Base-by-base conservation (phyloP, 371 early-diverging fungal genomes). In the Mucor irregularis region DNA sequence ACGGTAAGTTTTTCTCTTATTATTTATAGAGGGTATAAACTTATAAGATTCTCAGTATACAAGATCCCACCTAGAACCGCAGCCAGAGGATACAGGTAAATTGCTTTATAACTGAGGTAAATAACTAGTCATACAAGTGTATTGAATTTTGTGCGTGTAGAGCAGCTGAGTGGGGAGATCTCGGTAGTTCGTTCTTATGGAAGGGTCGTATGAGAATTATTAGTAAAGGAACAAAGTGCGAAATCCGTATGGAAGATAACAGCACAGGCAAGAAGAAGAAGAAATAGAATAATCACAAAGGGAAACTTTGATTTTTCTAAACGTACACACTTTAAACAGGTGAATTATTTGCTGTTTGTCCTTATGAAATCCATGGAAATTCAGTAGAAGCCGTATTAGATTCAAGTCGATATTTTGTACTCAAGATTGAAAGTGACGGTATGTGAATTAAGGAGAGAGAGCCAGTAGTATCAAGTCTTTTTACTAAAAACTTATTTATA, bases 401-500 rank as follows among this genome's bases (percentile, higher is more conserved):
- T 64, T 92, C 93, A 11, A 86, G 86, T 48, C 85, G 96, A n/a
- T 96, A 94, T 70, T 96, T 96, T 87, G 95, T 93, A 3, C 69
- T 96, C 37, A 85, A 82, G 54, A 83, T 96, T 14, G 91, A 89
- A 59, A 91, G 90, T 69, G 82, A 77, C 64, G 91, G 87, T 82
- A 68, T 25, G 13, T 43, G 9, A 26, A 49, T 33, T 34, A 42
- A 37, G 11, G 33, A 37, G 4, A 24, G 5, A 3, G 19, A 43
- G 37, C 19, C 21, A 31, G 17, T 19, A 2, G 2, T 35, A 47
- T 22, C n/a, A 6, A 22, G 25, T 2, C 0, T 5, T n/a, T 50
- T 34, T 26, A 19, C 3, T 38, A 33, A 35, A 52, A 28, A 2
- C 43, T 6, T 56, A 17, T 39, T 39, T 39, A 45, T 55, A 78